phyloP scores from a whole-genome alignment of 2,329 filamentous ascomycete species.

The Penicillium sp. region DNA sequence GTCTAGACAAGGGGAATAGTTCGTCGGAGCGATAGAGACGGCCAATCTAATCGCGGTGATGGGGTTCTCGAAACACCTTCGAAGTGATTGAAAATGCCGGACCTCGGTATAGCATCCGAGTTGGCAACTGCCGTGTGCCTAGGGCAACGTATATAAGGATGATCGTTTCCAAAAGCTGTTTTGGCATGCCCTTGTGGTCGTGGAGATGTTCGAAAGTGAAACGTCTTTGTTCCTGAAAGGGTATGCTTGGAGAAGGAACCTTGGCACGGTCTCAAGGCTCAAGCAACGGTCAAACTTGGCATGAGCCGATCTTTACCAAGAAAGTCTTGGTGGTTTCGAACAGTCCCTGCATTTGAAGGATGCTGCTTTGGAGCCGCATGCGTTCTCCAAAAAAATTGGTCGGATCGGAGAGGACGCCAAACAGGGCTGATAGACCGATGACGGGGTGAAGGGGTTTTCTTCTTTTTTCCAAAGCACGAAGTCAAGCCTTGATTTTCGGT shows the following conservation, averaged over 20 bases:
- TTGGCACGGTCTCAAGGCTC: not conserved
- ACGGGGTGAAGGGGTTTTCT: not conserved
- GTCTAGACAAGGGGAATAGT: not conserved
- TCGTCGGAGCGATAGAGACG: not conserved
- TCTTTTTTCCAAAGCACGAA: not conserved
- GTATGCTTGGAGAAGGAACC: constrained; percentile 1
- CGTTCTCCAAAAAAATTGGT: constrained; percentile 6
- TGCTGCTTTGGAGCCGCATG: not conserved
- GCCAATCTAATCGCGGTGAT: not conserved
- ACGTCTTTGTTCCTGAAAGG: not conserved
- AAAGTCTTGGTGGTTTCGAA: not conserved
- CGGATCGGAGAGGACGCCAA: not conserved
- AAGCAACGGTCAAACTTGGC: constrained; percentile 7
- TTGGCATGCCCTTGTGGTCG: not conserved
- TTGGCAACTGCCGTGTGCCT: not conserved
- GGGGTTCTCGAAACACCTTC: not conserved
- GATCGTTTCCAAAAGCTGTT: constrained; percentile 4
- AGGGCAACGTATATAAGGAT: not conserved
- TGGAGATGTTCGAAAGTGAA: not conserved
- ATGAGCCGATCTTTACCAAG: not conserved
- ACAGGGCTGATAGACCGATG: not conserved
- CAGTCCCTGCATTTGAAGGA: not conserved
- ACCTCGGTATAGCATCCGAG: constrained; percentile 7
- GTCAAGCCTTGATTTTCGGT: not conserved
- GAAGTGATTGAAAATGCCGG: not conserved